phyloP scores from a whole-genome alignment of 768 basidiomycete genomes.

The Tulasnella sp. region DNA sequence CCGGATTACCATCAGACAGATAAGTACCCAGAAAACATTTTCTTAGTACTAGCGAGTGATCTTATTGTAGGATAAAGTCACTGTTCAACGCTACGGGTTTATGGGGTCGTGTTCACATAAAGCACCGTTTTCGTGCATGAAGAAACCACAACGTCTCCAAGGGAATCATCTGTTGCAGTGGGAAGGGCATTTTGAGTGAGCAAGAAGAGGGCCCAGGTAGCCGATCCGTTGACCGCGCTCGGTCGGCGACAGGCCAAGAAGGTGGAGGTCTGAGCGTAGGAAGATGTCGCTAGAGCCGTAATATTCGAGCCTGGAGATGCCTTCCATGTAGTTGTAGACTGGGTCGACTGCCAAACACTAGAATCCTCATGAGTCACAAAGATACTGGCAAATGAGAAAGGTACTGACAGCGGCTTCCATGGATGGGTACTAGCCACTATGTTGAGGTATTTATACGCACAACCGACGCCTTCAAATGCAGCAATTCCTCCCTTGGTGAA shows the following conservation, averaged over 20 bases:
- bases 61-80: too few species aligned
- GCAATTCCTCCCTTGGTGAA: not conserved
- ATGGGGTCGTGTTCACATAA: not conserved
- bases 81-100: not conserved
- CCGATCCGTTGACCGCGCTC: not conserved
- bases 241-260: not conserved
- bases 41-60: too few species aligned
- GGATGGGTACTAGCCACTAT: not conserved
- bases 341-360: not conserved
- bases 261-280: not conserved
- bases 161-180: not conserved
- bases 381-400: not conserved
- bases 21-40: too few species aligned
- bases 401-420: not conserved
- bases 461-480: not conserved
- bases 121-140: not conserved
- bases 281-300: not conserved
- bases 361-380: not conserved
- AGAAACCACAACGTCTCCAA: not conserved
- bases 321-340: not conserved
- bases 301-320: not conserved
- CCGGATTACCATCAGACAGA: not conserved
- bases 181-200: not conserved
- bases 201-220: not conserved
- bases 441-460: not conserved